These are phyloP conservation scores for Gaeumannomyces tritici DNA, from an alignment of 2,329 filamentous ascomycete species.

Conservation along the genomic window DNA sequence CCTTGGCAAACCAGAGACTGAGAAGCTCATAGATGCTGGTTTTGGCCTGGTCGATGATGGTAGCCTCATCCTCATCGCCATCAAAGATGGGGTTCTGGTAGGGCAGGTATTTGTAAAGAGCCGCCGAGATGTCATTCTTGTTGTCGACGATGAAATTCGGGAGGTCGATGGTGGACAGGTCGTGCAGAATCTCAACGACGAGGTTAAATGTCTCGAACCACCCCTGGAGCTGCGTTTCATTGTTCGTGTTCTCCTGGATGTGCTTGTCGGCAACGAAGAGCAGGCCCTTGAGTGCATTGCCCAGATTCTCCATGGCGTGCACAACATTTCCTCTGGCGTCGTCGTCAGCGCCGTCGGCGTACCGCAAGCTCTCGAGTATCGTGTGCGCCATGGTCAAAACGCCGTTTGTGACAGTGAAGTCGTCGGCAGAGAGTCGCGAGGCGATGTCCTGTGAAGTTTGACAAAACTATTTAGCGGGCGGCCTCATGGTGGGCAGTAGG, in stretches of 20 bases:
- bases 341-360: conserved; percentile 23
- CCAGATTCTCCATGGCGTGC: conserved; percentile 96
- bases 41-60: conserved; percentile 76
- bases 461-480: background rate
- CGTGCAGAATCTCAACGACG: conserved; percentile 85
- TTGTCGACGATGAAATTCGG: conserved; percentile 92
- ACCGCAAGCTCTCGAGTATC: conserved; percentile 35
- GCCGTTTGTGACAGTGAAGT: conserved; percentile 81
- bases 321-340: conserved; percentile 86
- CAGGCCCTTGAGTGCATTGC: conserved; percentile 70
- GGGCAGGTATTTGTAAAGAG: conserved; percentile 86
- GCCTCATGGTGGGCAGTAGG: background rate
- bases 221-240: conserved; percentile 64
- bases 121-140: conserved; percentile 61
- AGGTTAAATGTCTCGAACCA: conserved; percentile 82
- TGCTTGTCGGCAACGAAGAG: conserved; percentile 65
- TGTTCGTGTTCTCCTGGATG: conserved; percentile 65
- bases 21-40: conserved; percentile 88
- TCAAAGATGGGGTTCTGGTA: conserved; percentile 79
- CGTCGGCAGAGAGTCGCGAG: conserved; percentile 70
- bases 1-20: conserved; percentile 88
- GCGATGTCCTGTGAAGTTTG: conserved; percentile 62
- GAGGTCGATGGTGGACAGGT: conserved; percentile 94
- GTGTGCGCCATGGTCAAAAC: conserved; percentile 96
- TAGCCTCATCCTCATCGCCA: conserved; percentile 87